phyloP scores from a whole-genome alignment of 352 stramenopile genomes.

The Phytophthora kernoviae region DNA sequence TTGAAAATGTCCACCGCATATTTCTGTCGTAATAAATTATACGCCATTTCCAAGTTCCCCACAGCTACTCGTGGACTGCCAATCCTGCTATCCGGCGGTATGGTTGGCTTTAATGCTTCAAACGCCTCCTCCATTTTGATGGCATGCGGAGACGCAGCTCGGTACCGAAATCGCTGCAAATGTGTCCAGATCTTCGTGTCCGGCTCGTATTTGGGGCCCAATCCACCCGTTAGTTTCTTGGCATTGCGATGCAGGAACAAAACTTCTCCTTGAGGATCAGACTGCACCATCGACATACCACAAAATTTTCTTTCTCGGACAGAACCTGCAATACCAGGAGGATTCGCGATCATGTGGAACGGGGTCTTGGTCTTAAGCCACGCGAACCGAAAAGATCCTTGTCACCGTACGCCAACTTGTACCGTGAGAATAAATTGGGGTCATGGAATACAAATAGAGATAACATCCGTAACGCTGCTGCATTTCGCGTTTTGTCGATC shows the following conservation, averaged over 20 bases:
- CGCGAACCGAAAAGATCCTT: slow-evolving; percentile 62
- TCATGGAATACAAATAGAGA: slow-evolving; percentile 48
- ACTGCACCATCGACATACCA: slow-evolving; percentile 56
- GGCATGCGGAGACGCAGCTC: slow-evolving; percentile 20
- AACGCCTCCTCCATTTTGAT: slow-evolving; percentile 6
- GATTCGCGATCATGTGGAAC: slow-evolving; percentile 59
- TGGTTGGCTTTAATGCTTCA: slow-evolving; percentile 10
- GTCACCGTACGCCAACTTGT: slow-evolving; percentile 54
- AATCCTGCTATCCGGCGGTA: slow-evolving; percentile 14
- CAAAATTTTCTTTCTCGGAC: slow-evolving; percentile 49
- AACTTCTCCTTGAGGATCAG: slow-evolving; percentile 41
- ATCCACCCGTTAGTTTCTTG: slow-evolving; percentile 42
- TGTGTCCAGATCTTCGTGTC: slow-evolving; percentile 41
- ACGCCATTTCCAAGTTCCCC: slow-evolving; percentile 28
- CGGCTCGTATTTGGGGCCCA: slow-evolving; percentile 8
- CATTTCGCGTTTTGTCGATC: slow-evolving; percentile 29
- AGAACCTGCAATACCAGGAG: slow-evolving; percentile 41
- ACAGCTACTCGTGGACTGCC: slow-evolving; percentile 9
- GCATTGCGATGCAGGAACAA: slow-evolving; percentile 59
- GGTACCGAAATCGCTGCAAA: slow-evolving; percentile 42
- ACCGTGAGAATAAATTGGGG: slow-evolving; percentile 37
- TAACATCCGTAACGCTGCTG: slow-evolving; percentile 29
- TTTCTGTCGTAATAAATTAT: slow-evolving; percentile 34
- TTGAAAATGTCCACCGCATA: slow-evolving; percentile 49
- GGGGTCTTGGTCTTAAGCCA: slow-evolving; percentile 52